Percentiles rank a stretch among this genome's conserved stretches.
Conservation (phyloP, 352 stramenopile genomes). For the Phytophthora crassamura region DNA sequence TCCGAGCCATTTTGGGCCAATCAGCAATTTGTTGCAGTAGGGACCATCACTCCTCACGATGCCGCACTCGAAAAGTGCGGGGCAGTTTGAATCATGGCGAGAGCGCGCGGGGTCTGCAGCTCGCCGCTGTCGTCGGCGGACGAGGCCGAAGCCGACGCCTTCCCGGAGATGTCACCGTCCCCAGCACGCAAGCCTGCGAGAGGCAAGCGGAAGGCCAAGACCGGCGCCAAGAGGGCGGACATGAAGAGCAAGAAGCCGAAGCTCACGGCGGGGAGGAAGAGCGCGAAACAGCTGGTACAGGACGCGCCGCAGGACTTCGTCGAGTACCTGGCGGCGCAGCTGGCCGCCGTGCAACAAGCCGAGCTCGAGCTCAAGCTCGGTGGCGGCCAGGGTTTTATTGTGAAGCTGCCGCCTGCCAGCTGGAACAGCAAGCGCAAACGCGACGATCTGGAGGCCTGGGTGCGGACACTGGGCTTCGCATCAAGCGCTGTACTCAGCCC, state of each 20-base stretch:
- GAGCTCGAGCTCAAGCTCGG: conserved; percentile 59
- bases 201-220: conserved; percentile 23
- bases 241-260: conserved; percentile 33
- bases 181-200: conserved; percentile 6
- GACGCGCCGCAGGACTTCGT: conserved; percentile 55
- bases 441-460: conserved; percentile 46
- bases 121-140: conserved; percentile 62
- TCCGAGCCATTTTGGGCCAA: conserved; percentile 16
- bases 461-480: conserved; percentile 60
- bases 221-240: neutral
- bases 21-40: conserved; percentile 22
- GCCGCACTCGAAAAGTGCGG: conserved; percentile 1
- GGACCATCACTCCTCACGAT: conserved; percentile 23
- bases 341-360: conserved; percentile 54
- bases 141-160: conserved; percentile 31
- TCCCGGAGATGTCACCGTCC: conserved; percentile 23
- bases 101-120: conserved; percentile 43
- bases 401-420: conserved; percentile 45
- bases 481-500: conserved; percentile 38
- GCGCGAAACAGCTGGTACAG: conserved; percentile 54
- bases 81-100: conserved; percentile 34
- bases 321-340: conserved; percentile 60
- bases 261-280: conserved; percentile 15
- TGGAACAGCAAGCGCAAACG: conserved; percentile 35
- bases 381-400: conserved; percentile 62